A percentile compares a stretch with the other conserved stretches of the same genome.
phyloP scores from a whole-genome alignment of 352 stramenopile genomes.

The Phytopythium sindhum region DNA sequence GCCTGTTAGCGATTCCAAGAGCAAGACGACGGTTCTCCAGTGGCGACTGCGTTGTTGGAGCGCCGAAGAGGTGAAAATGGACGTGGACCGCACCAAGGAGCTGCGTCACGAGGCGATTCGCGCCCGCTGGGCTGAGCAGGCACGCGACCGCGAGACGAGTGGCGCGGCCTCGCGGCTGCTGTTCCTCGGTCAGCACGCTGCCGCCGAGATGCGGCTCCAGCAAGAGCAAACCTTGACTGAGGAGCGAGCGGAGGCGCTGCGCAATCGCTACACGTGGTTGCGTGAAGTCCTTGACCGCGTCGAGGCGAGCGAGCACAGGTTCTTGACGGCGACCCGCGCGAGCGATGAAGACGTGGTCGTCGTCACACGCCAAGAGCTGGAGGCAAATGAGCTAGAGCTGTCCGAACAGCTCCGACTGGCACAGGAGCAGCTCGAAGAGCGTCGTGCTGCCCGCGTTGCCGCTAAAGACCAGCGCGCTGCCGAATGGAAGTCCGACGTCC shows the following conservation, averaged over 20 bases:
- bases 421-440: slow-evolving; percentile 26
- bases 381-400: slow-evolving; percentile 23
- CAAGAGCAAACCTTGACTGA: slow-evolving; percentile 36
- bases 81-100: slow-evolving; percentile 53
- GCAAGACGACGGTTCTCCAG: slow-evolving; percentile 11
- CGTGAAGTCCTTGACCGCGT: slow-evolving; percentile 4
- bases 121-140: slow-evolving; percentile 44
- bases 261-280: slow-evolving; percentile 40
- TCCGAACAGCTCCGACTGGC: slow-evolving; percentile 23
- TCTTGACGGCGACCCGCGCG: background rate
- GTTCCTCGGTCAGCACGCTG: slow-evolving; percentile 40
- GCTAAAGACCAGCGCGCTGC: slow-evolving; percentile 34
- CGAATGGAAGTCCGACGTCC: slow-evolving; percentile 27
- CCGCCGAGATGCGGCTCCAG: slow-evolving; percentile 34
- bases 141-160: slow-evolving; percentile 53
- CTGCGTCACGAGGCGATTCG: slow-evolving; percentile 48
- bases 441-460: slow-evolving; percentile 17
- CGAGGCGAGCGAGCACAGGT: background rate
- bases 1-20: background rate
- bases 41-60: slow-evolving; percentile 66
- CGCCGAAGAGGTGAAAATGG: slow-evolving; percentile 55
- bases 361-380: slow-evolving; percentile 17
- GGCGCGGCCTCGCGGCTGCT: slow-evolving; percentile 46
- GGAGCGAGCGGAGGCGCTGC: slow-evolving; percentile 38
- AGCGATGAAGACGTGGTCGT: background rate